These are phyloP conservation scores for Geotrichum macrosporum DNA, from an alignment of 1,139 yeast species.

Conservation along the genomic window DNA sequence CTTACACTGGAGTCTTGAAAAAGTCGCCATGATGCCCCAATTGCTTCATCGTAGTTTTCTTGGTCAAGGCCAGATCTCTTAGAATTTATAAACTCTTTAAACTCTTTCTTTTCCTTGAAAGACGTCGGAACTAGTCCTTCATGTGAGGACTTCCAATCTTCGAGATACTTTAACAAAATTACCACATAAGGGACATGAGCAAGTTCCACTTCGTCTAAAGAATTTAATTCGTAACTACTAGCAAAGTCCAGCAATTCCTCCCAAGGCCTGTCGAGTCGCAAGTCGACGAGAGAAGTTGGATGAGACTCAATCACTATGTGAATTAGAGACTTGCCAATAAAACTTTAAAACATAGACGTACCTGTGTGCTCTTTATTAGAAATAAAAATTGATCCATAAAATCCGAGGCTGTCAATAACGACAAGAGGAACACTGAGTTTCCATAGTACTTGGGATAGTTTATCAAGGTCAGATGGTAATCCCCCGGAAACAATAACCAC, in stretches of 20 bases:
- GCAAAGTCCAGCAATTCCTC: conserved; percentile 54
- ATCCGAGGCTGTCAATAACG: conserved; percentile 53
- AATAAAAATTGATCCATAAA: conserved; percentile 61
- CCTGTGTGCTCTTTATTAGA: conserved; percentile 51
- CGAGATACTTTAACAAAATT: conserved; percentile 55
- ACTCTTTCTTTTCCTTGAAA: conserved; percentile 47
- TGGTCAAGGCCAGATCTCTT: conserved; percentile 42
- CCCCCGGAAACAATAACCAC: conserved; percentile 50
- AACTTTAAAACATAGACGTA: background rate
- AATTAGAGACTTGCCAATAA: background rate
- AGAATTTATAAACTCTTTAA: conserved; percentile 42
- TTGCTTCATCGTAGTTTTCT: conserved; percentile 70
- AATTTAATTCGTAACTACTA: conserved; percentile 48
- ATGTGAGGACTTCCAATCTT: conserved; percentile 43
- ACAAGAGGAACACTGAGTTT: conserved; percentile 50
- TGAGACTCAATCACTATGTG: conserved; percentile 64
- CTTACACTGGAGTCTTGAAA: conserved; percentile 30
- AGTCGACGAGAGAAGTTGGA: conserved; percentile 58
- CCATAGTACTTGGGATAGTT: conserved; percentile 44
- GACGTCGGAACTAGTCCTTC: conserved; percentile 43
- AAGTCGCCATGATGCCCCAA: conserved; percentile 54
- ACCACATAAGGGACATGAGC: conserved; percentile 74
- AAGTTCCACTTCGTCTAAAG: conserved; percentile 49
- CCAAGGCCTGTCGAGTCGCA: conserved; percentile 77
- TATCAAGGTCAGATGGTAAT: conserved; percentile 26